phyloP scores from a whole-genome alignment of 2,329 filamentous ascomycete species.

The Pseudogymnoascus sp. region DNA sequence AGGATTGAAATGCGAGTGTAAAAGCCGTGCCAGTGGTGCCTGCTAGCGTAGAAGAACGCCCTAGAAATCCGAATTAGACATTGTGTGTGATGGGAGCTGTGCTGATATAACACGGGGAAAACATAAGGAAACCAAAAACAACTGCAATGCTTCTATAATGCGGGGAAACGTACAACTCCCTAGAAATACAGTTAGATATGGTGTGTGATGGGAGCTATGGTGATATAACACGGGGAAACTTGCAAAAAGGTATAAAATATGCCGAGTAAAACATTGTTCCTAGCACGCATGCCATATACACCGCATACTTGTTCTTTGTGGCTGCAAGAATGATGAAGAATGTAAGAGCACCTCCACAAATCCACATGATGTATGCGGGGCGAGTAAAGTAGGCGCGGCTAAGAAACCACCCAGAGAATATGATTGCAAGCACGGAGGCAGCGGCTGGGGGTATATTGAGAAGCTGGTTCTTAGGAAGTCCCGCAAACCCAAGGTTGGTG shows the following conservation, averaged over 20 bases:
- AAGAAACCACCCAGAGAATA: conserved; percentile 37
- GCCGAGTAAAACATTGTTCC: conserved; percentile 39
- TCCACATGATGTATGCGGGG: conserved; percentile 36
- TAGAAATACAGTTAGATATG: no score
- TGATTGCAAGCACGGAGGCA: conserved; percentile 35
- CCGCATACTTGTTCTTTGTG: conserved; percentile 32
- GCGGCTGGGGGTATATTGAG: conserved; percentile 42
- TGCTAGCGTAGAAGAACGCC: conserved; percentile 37
- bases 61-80: conserved; percentile 12
- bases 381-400: conserved; percentile 36
- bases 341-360: conserved; percentile 36
- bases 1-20: conserved; percentile 38
- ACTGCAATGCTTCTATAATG: no score
- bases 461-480: conserved; percentile 39
- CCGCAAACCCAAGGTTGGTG: conserved; percentile 38
- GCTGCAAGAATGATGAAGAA: conserved; percentile 42
- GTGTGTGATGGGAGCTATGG: no score
- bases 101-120: conserved; percentile 11
- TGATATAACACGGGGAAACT: no score
- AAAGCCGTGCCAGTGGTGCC: conserved; percentile 42
- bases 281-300: conserved; percentile 41
- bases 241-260: conserved; percentile 41
- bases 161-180: conserved; percentile 30
- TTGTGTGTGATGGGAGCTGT: not conserved
- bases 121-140: no score